Percentiles rank a stretch among this genome's conserved stretches.
phyloP scores from a whole-genome alignment of 2,329 filamentous ascomycete genomes.

The Claviceps africana region DNA sequence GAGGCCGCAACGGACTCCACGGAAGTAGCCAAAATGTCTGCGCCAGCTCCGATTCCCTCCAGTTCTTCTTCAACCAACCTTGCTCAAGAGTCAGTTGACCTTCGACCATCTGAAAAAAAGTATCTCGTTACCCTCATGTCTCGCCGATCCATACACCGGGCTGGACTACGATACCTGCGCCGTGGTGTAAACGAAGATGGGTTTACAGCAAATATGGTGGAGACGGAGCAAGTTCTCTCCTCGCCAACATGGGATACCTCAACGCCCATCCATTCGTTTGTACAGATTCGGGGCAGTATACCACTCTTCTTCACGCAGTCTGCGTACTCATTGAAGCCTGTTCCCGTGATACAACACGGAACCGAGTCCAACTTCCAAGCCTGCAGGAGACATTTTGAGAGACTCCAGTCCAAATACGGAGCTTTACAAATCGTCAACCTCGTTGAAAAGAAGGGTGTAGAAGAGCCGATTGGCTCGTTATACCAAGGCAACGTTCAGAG shows the following conservation, averaged over 20 bases:
- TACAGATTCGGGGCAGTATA: constrained; percentile 82
- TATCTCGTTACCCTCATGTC: constrained; percentile 85
- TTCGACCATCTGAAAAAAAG: constrained; percentile 35
- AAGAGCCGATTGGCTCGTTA: constrained; percentile 62
- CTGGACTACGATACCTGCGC: constrained; percentile 78
- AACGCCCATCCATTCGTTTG: constrained; percentile 61
- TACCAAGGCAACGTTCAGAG: constrained; percentile 56
- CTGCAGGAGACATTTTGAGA: constrained; percentile 65
- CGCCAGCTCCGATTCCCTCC: constrained; percentile 14
- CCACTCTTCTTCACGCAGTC: constrained; percentile 92
- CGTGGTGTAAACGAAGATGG: constrained; percentile 85
- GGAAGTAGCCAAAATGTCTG: constrained; percentile 28
- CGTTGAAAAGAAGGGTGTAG: constrained; percentile 76
- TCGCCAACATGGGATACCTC: constrained; percentile 48
- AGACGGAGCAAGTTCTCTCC: constrained; percentile 89
- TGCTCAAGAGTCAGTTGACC: constrained; percentile 21
- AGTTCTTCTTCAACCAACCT: constrained; percentile 14
- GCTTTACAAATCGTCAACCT: constrained; percentile 66
- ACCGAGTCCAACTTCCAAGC: constrained; percentile 64
- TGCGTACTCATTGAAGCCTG: constrained; percentile 82
- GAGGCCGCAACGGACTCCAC: constrained; percentile 30
- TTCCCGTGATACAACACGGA: constrained; percentile 70
- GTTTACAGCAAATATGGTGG: constrained; percentile 76
- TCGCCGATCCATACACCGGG: constrained; percentile 71
- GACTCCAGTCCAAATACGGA: constrained; percentile 57